Evolutionary conservation across 495 filamentous ascomycete species (phyloP), one percentile per base, ranked within the genome.

Genomic region (Annulohypoxylon nitens): DNA sequence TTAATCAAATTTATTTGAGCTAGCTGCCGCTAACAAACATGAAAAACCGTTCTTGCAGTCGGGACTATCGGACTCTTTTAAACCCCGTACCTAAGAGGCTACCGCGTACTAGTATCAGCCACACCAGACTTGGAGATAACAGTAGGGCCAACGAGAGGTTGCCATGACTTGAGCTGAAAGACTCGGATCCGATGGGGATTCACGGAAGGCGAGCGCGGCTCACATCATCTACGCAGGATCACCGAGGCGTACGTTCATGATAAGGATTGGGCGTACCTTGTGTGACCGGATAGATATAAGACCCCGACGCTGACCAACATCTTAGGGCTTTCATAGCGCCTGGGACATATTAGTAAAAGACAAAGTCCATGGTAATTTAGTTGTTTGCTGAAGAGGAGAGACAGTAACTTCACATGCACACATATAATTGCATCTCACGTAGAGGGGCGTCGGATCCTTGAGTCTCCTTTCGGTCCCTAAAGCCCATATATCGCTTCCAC

Each of bases 271-370:
- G 14, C 37, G 11, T n/a, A 43, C 36, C 16, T 60, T 43, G 57
- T 60, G 57, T 14, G 10, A 60, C 57, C 57, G 57, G 57, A 60
- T 60, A 41, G 18, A 60, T 43, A 43, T 39, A 43, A 60, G 20
- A 41, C 57, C 18, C 34, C 37, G 36, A 60, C 20, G 57, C 57
- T 41, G 33, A 41, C 33, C 36, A 59, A 39, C 34, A 9, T 41
- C 20, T n/a, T 43, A 26, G 9, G 34, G 20, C 20, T n/a, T 43
- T 18, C 0, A 60, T 26, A 25, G 11, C 11, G 6, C 39, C 26
- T 43, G 3, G 1, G 20, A 20, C 2, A 20, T 25, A 43, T 41
- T 60, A 25, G 18, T 60, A 60, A 25, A 57, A 59, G 12, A 41
- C 11, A 26, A 36, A 55, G 51, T 53, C 23, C 51, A 23, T 36